A percentile compares a stretch with the other conserved stretches of the same genome.
phyloP scores from a whole-genome alignment of 176 grass and related monocot genomes.

The Cenchrus americanus region DNA sequence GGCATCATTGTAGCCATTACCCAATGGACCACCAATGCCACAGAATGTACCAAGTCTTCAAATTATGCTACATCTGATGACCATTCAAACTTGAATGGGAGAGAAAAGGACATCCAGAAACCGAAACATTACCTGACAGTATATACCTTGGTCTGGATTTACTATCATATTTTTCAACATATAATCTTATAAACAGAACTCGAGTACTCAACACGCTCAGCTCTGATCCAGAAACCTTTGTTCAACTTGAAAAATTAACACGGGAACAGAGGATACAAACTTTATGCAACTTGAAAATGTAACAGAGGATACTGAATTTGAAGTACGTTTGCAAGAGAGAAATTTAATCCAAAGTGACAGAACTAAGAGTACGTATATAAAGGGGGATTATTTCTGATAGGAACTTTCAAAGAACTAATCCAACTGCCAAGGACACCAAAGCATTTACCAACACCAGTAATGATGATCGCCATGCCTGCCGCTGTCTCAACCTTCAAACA shows the following conservation, averaged over 20 bases:
- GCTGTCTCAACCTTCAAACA: conserved; percentile 30
- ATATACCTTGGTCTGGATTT: neutral
- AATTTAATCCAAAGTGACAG: neutral
- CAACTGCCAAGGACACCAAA: neutral
- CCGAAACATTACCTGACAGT: neutral
- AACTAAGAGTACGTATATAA: neutral
- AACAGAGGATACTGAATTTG: conserved; percentile 1
- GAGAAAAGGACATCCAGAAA: neutral
- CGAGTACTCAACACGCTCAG: neutral
- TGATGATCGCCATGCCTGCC: neutral
- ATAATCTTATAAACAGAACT: neutral
- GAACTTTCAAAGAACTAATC: too few relatives aligned
- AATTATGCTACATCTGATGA: neutral
- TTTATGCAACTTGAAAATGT: conserved; percentile 38
- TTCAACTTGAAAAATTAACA: neutral
- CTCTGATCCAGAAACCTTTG: neutral
- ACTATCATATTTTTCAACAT: neutral
- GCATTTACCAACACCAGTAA: conserved; percentile 20
- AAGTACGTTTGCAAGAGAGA: neutral
- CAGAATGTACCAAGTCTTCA: neutral
- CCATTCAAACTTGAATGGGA: neutral
- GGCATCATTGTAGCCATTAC: conserved; percentile 1
- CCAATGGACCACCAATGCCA: neutral
- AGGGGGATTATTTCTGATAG: neutral
- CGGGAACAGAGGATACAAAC: neutral